These are phyloP conservation scores for Capronia americana DNA, from an alignment of 2,329 filamentous ascomycete species.

Conservation along the genomic window DNA sequence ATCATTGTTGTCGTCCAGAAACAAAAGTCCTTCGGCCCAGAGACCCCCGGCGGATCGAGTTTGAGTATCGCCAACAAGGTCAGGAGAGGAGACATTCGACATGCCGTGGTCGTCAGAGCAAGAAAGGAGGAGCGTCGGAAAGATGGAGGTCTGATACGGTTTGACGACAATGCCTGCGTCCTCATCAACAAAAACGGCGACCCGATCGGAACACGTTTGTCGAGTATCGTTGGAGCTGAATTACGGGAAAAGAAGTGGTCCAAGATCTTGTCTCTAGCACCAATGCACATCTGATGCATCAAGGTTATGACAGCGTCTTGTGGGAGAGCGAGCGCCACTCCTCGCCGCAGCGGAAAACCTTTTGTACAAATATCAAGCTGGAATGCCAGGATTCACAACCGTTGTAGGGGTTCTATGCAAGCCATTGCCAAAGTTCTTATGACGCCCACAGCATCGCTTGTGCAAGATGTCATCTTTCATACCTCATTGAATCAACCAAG, in stretches of 20 bases:
- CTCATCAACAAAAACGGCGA: constrained; percentile 96
- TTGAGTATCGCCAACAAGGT: constrained; percentile 88
- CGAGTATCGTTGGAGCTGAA: constrained; percentile 88
- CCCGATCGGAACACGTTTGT: constrained; percentile 90
- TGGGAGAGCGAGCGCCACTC: not conserved
- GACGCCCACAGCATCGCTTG: not conserved
- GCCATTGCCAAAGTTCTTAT: not conserved
- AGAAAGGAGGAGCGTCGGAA: constrained; percentile 83
- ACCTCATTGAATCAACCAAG: not conserved
- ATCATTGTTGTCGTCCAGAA: constrained; percentile 98
- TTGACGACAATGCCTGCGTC: constrained; percentile 98
- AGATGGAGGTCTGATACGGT: constrained; percentile 88
- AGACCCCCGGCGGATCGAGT: constrained; percentile 66
- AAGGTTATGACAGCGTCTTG: not conserved
- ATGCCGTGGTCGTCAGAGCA: constrained; percentile 93
- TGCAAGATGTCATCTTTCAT: not conserved
- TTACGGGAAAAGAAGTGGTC: constrained; percentile 94
- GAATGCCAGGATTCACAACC: not conserved
- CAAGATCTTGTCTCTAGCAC: constrained; percentile 95
- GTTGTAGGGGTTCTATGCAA: not conserved
- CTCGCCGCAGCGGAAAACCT: not conserved
- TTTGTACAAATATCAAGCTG: constrained; percentile 8
- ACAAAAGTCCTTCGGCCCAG: constrained; percentile 77
- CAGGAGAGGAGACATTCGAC: constrained; percentile 91
- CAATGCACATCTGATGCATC: constrained; percentile 66